A percentile compares a stretch with the other conserved stretches of the same genome.
Evolutionary conservation across 352 stramenopile genomes (phyloP).

Genomic region (Pythium oligandrum): DNA sequence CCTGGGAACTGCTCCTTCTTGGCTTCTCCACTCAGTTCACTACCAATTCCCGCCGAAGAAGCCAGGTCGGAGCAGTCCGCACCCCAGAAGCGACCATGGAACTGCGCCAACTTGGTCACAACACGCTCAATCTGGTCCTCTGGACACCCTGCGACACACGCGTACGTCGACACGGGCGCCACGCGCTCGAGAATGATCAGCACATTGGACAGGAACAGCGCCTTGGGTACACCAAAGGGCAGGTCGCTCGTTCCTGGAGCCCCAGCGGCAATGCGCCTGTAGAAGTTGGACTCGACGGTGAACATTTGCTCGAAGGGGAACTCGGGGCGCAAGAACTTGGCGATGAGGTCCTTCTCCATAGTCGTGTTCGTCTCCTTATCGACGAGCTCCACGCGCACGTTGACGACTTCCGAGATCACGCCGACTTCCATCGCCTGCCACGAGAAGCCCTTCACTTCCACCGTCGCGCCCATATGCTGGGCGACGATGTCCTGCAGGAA

Average conservation of each 20-base stretch:
- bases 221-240: constrained; percentile 51
- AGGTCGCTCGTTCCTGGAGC: constrained; percentile 17
- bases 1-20: constrained; percentile 63
- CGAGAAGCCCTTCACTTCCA: constrained; percentile 27
- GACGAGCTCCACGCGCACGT: constrained; percentile 20
- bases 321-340: constrained; percentile 73
- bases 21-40: constrained; percentile 47
- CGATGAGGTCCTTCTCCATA: constrained; percentile 35
- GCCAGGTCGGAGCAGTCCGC: constrained; percentile 42
- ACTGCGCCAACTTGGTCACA: constrained; percentile 49
- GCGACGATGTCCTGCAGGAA: constrained; percentile 38
- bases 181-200: constrained; percentile 72
- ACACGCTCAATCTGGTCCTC: constrained; percentile 31
- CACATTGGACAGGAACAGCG: constrained; percentile 60
- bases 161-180: constrained; percentile 35
- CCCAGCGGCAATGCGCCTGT: constrained; percentile 34
- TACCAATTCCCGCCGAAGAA: constrained; percentile 56
- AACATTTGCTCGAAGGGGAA: constrained; percentile 84
- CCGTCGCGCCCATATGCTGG: constrained; percentile 20
- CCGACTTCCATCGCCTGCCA: constrained; percentile 68
- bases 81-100: constrained; percentile 58
- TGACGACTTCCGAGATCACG: constrained; percentile 75
- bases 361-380: neutral
- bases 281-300: constrained; percentile 71
- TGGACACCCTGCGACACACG: constrained; percentile 66